Conservation (phyloP, 2,329 filamentous ascomycete species). For the Seiridium unicorne region DNA sequence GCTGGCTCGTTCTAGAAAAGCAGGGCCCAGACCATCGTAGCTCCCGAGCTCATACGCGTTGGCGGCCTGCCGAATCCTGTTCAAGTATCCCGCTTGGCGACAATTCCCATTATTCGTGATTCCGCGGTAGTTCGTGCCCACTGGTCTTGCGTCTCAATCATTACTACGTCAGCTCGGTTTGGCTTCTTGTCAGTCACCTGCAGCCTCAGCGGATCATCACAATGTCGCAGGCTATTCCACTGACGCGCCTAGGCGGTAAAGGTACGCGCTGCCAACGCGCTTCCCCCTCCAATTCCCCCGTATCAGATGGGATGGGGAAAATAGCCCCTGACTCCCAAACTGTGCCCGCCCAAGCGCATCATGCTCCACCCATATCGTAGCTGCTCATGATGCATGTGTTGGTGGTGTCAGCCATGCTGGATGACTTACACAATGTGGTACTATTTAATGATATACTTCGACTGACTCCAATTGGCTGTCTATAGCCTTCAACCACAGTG, state of each 20-base stretch:
- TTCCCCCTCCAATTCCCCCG: background rate
- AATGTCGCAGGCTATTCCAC: slow-evolving; percentile 36
- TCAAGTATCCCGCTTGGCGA: background rate
- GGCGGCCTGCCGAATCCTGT: background rate
- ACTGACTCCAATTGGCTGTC: background rate
- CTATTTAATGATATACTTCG: background rate
- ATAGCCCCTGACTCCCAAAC: background rate
- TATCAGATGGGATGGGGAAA: background rate
- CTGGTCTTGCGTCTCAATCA: background rate
- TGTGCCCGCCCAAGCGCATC: background rate
- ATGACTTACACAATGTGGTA: background rate
- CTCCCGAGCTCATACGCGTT: background rate
- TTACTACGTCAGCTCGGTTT: background rate
- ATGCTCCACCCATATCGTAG: background rate
- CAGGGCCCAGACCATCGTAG: background rate
- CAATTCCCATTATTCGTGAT: background rate
- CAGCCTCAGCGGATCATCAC: slow-evolving; percentile 2
- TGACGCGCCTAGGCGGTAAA: slow-evolving; percentile 43
- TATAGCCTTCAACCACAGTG: slow-evolving; percentile 72
- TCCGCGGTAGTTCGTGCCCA: background rate
- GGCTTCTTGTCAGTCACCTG: background rate
- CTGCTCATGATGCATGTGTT: background rate
- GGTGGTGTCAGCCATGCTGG: background rate
- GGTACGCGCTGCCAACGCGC: slow-evolving; percentile 27
- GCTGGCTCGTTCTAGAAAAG: background rate